A percentile compares a stretch with the other conserved stretches of the same genome.
These are phyloP conservation scores for Lentinula boryana DNA, from an alignment of 768 basidiomycete genomes.

Conservation along the genomic window DNA sequence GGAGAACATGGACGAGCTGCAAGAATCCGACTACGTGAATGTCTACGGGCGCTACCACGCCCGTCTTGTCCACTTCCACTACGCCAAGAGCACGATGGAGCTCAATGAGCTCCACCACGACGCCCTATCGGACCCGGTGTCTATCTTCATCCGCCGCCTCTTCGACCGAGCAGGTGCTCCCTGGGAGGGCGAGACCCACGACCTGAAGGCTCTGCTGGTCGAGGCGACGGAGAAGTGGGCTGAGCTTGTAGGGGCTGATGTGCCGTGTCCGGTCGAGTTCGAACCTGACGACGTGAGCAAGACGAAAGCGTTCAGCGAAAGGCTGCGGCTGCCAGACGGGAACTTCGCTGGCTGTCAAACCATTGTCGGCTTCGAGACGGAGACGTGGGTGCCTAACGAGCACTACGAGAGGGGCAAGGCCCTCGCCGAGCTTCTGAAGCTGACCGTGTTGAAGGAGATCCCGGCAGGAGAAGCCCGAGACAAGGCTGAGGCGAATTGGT, in stretches of 20 bases:
- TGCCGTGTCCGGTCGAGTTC: constrained; percentile 41
- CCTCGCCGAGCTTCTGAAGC: constrained; percentile 26
- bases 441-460: constrained; percentile 20
- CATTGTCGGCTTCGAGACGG: constrained; percentile 27
- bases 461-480: constrained; percentile 12
- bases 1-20: constrained; percentile 33
- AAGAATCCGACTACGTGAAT: constrained; percentile 24
- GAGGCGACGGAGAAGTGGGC: constrained; percentile 24
- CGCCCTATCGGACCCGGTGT: constrained; percentile 30
- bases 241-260: constrained; percentile 26
- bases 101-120: constrained; percentile 38
- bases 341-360: constrained; percentile 18
- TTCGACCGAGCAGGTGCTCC: constrained; percentile 35
- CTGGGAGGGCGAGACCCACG: constrained; percentile 48
- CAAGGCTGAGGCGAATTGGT: constrained; percentile 33
- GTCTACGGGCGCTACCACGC: constrained; percentile 32
- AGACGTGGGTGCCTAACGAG: constrained; percentile 37
- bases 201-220: constrained; percentile 41
- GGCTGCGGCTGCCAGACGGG: constrained; percentile 23
- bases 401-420: constrained; percentile 34
- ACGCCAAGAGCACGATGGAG: constrained; percentile 35
- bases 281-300: constrained; percentile 12
- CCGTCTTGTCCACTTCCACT: constrained; percentile 47
- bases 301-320: constrained; percentile 29
- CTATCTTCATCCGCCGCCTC: constrained; percentile 31